These are phyloP conservation scores for Verbena officinalis DNA, from an alignment of 257 asterid genomes.

Conservation along the genomic window DNA sequence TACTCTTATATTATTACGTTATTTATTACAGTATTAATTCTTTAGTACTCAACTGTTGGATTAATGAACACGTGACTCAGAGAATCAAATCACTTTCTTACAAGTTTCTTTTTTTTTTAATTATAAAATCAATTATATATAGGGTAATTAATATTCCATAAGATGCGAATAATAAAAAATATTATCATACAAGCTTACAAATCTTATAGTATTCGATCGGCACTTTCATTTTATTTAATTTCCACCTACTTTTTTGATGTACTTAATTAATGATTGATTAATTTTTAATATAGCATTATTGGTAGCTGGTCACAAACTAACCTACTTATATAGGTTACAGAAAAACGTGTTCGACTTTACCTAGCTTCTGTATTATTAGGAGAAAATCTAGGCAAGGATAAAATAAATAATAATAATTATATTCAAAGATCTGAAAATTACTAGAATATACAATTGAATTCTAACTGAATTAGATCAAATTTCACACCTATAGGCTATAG, in stretches of 20 bases:
- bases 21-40: not conserved
- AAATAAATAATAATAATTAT: too few species aligned
- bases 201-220: not conserved
- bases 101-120: not conserved
- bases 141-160: not conserved
- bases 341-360: conserved; percentile 16
- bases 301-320: conserved; percentile 24
- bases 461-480: too few species aligned
- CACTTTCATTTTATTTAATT: not conserved
- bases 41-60: not conserved
- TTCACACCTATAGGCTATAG: too few species aligned
- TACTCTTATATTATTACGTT: not conserved
- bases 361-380: too few species aligned
- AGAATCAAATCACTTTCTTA: not conserved
- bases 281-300: not conserved
- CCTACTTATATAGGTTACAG: too few species aligned
- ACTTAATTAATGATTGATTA: not conserved
- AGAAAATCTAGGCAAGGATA: too few species aligned
- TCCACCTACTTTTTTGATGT: conserved; percentile 8
- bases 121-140: too few species aligned
- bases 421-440: too few species aligned
- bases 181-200: not conserved
- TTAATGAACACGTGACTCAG: conserved; percentile 13
- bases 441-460: too few species aligned
- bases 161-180: not conserved